phyloP scores from a whole-genome alignment of 1,284 basidiomycete species.

The Earliella scabrosa region DNA sequence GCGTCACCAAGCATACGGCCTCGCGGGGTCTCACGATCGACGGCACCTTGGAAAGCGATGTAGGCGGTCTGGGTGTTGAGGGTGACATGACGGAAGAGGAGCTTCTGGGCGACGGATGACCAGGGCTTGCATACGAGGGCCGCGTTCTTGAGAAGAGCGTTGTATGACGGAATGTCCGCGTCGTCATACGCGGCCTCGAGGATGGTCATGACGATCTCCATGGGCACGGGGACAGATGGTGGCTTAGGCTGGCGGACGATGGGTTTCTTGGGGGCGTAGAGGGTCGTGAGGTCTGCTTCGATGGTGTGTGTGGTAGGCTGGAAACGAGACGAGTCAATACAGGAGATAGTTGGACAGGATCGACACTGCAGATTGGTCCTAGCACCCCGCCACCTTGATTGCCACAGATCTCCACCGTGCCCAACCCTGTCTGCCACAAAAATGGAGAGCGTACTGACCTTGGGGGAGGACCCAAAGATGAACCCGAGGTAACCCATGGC shows the following conservation, averaged over 20 bases:
- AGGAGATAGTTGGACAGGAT: background rate
- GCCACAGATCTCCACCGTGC: background rate
- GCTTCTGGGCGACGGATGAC: slow-evolving; percentile 62
- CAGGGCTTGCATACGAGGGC: slow-evolving; percentile 68
- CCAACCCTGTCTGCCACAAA: background rate
- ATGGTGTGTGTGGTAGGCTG: slow-evolving; percentile 13
- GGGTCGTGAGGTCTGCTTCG: slow-evolving; percentile 25
- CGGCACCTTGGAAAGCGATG: slow-evolving; percentile 55
- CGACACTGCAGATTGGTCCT: background rate
- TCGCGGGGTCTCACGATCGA: slow-evolving; percentile 48
- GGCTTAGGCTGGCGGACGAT: slow-evolving; percentile 14
- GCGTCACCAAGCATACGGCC: slow-evolving; percentile 55
- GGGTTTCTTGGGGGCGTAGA: slow-evolving; percentile 27
- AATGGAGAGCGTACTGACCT: slow-evolving; percentile 8
- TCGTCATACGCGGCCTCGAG: slow-evolving; percentile 57
- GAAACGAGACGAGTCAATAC: background rate
- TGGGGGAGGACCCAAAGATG: slow-evolving; percentile 14
- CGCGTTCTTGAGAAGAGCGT: slow-evolving; percentile 50
- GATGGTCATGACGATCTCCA: slow-evolving; percentile 65
- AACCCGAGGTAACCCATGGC: slow-evolving; percentile 25
- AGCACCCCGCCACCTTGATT: background rate
- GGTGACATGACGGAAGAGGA: slow-evolving; percentile 61
- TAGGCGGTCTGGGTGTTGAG: slow-evolving; percentile 57
- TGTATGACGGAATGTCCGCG: slow-evolving; percentile 42
- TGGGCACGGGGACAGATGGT: slow-evolving; percentile 45